Conservation (phyloP, 2,329 filamentous ascomycete genomes). For the Paecilomyces sp. region DNA sequence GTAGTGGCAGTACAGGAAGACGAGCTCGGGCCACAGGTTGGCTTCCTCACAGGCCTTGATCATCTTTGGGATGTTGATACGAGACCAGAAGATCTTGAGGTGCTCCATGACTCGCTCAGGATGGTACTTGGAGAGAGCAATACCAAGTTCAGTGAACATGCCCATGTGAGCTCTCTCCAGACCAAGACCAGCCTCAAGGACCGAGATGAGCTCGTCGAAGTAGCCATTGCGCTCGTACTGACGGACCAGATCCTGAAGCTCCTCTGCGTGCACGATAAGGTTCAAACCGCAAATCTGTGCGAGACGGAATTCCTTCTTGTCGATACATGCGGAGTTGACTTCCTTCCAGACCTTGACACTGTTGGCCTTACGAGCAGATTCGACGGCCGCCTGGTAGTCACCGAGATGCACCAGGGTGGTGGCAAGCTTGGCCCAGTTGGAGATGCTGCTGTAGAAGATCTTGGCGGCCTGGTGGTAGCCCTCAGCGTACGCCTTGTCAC, state of each 20-base stretch:
- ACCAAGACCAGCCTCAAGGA: constrained; percentile 91
- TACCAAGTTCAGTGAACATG: constrained; percentile 90
- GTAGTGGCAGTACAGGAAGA: constrained; percentile 97
- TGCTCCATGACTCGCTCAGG: constrained; percentile 97
- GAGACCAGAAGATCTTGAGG: constrained; percentile 94
- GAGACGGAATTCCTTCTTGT: constrained; percentile 97
- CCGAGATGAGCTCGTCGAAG: constrained; percentile 93
- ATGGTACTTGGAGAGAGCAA: constrained; percentile 89
- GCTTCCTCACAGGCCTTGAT: constrained; percentile 90
- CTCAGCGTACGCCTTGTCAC: constrained; percentile 95
- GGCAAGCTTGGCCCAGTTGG: constrained; percentile 98
- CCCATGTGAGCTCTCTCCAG: constrained; percentile 92
- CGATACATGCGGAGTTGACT: constrained; percentile 91
- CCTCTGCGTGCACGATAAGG: constrained; percentile 94
- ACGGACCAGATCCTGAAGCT: constrained; percentile 84
- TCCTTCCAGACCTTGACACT: constrained; percentile 99
- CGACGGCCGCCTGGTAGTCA: constrained; percentile 95
- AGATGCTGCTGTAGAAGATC: constrained; percentile 97
- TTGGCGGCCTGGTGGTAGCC: constrained; percentile 93
- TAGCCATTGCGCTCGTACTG: constrained; percentile 96
- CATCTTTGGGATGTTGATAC: constrained; percentile 97
- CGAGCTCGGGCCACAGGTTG: constrained; percentile 92
- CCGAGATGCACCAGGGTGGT: constrained; percentile 95
- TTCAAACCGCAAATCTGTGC: constrained; percentile 98
- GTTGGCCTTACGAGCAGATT: constrained; percentile 97